Base-by-base conservation (phyloP, 441 rosid genomes). In the Erysimum pusillum region DNA sequence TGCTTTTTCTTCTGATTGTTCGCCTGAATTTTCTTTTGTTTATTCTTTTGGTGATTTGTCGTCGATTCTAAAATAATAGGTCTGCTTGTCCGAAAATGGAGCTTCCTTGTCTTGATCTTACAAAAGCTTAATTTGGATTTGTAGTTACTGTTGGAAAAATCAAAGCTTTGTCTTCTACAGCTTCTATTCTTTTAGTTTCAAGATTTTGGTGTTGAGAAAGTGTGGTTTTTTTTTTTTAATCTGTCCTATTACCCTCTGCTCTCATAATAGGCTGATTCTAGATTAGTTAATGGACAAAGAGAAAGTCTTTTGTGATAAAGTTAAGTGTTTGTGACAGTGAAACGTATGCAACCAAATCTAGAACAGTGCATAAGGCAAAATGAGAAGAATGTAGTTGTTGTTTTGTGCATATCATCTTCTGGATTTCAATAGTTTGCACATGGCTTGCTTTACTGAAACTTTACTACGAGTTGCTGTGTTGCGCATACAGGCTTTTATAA, bases 381-480 rank as follows among this genome's bases (percentile, higher is more conserved):
- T 25, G 61, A 62, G 14, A 61, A 41, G 31, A 54, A 20, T 46
- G 3, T 45, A 10, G 25, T 35, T 42, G 54, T 28, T 42, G 22
- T 71, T 20, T 46, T 52, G 6, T 69, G 32, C 11, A 51, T 52
- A 73, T 49, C 60, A 72, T 49, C 35, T 42, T 56, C 28, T 44
- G 11, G 48, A 32, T 48, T 59, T 14, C 41, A 35, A 45, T 60
- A 32, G 36, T 48, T 71, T 59, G 34, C 32, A n/a, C 22, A 61
- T 71, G 31, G 35, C n/a, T 68, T 54, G 28, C 54, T 69, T 56
- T 41, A 6, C 64, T 54, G 32, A 46, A 60, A 12, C 45, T 58
- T 57, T 4, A 7, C 6, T 53, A 28, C 18, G 18, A 38, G 22
- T 70, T 58, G 14, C 14, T 42, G 20, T 13, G 52, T 51, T 63